phyloP scores from a whole-genome alignment of 2,329 filamentous ascomycete genomes.

The Aureobasidium sp. region DNA sequence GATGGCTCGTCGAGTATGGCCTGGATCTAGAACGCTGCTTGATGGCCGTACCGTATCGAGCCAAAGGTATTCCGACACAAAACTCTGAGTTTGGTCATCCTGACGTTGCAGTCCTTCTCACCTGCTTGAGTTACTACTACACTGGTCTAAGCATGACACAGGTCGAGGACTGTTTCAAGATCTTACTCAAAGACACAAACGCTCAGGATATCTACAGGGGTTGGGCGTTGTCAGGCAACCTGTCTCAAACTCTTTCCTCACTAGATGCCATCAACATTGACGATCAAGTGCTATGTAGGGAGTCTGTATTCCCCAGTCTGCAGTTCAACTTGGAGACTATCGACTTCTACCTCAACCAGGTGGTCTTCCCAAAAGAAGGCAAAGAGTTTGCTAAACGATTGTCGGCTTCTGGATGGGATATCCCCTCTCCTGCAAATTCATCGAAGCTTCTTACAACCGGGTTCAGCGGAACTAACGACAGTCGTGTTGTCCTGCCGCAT shows the following conservation, averaged over 20 bases:
- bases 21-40: conserved; percentile 43
- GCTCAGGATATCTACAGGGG: conserved; percentile 23
- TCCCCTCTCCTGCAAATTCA: conserved; percentile 47
- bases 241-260: conserved; percentile 19
- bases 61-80: conserved; percentile 57
- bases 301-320: conserved; percentile 34
- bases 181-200: conserved; percentile 22
- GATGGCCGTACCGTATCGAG: conserved; percentile 60
- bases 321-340: conserved; percentile 48
- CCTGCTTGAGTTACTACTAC: conserved; percentile 62
- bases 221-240: conserved; percentile 19
- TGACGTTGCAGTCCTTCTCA: conserved; percentile 59
- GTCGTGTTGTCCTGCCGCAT: conserved; percentile 51
- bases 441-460: conserved; percentile 49
- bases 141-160: conserved; percentile 46
- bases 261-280: conserved; percentile 25
- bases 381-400: conserved; percentile 59
- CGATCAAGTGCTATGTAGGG: conserved; percentile 21
- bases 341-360: conserved; percentile 60
- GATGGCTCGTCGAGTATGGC: conserved; percentile 59
- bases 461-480: conserved; percentile 68
- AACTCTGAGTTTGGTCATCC: conserved; percentile 63
- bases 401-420: conserved; percentile 61
- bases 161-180: conserved; percentile 27
- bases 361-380: conserved; percentile 59